A percentile compares a stretch with the other conserved stretches of the same genome.
Evolutionary conservation across 2,329 filamentous ascomycete species (phyloP).

Genomic region (Talaromyces sp.): DNA sequence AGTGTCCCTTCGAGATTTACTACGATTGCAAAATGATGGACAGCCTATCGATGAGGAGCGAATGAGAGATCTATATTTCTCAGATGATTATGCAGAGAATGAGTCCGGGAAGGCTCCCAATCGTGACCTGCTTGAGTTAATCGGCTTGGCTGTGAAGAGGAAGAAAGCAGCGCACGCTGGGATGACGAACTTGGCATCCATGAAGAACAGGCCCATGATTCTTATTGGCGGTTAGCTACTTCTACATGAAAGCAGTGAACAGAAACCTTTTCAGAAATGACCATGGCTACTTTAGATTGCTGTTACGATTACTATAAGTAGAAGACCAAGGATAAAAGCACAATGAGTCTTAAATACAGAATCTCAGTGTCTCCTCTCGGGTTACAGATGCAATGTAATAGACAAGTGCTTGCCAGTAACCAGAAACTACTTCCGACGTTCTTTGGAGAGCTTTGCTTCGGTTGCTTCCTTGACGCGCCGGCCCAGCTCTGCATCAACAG

Average conservation of each 20-base stretch:
- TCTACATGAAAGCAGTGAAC: neutral
- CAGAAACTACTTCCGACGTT: neutral
- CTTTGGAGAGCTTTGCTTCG: conserved; percentile 33
- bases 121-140: conserved; percentile 72
- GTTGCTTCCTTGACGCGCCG: conserved; percentile 51
- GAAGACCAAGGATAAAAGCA: neutral
- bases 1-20: conserved; percentile 83
- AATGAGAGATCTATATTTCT: conserved; percentile 59
- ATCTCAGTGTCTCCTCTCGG: neutral
- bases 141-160: conserved; percentile 84
- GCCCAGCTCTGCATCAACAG: conserved; percentile 53
- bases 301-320: neutral
- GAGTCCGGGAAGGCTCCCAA: conserved; percentile 50
- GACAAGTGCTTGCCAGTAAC: neutral
- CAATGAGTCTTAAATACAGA: neutral
- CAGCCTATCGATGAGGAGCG: conserved; percentile 77
- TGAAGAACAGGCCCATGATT: conserved; percentile 99
- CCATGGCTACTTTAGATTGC: neutral
- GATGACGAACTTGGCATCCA: conserved; percentile 84
- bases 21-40: conserved; percentile 71
- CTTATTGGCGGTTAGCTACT: conserved; percentile 86
- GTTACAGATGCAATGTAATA: neutral
- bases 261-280: neutral
- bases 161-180: conserved; percentile 97
- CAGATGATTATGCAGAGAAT: conserved; percentile 23